Conservation (phyloP, 768 basidiomycete genomes). For the Pisolithus tinctorius region DNA sequence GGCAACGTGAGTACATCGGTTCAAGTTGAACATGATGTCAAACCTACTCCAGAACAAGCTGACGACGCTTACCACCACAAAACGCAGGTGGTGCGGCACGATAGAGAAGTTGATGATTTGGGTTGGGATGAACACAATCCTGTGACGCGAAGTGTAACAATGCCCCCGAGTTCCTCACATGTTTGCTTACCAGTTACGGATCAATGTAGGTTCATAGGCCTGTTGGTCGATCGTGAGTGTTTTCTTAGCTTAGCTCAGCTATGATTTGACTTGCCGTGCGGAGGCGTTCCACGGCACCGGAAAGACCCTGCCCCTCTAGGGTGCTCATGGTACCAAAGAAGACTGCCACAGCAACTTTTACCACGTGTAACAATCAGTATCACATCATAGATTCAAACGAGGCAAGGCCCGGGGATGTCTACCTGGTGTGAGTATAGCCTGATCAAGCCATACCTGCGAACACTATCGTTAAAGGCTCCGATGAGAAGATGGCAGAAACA, state of each 20-base stretch:
- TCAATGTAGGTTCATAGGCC: constrained; percentile 66
- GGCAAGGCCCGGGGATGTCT: constrained; percentile 7
- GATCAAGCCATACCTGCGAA: constrained; percentile 72
- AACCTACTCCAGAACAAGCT: constrained; percentile 78
- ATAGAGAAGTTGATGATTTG: constrained; percentile 76
- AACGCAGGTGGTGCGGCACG: constrained; percentile 71
- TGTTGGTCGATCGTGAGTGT: constrained; percentile 21
- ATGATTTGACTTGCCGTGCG: constrained; percentile 20
- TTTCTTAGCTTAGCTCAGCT: background rate
- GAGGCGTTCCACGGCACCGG: constrained; percentile 44
- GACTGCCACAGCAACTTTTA: constrained; percentile 37
- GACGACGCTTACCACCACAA: constrained; percentile 68
- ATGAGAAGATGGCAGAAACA: background rate
- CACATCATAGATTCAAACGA: background rate
- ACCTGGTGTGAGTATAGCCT: constrained; percentile 71
- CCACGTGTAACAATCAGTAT: constrained; percentile 3
- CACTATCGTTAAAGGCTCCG: background rate
- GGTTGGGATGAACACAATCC: constrained; percentile 70
- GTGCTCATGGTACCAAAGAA: constrained; percentile 76
- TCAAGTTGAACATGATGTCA: background rate
- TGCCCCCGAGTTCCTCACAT: background rate
- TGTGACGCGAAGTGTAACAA: constrained; percentile 13
- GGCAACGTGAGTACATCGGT: background rate
- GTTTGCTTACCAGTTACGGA: constrained; percentile 62
- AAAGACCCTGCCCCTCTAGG: constrained; percentile 64